Conservation (phyloP, 176 grass and related monocot species). For the Aegilops longissima region DNA sequence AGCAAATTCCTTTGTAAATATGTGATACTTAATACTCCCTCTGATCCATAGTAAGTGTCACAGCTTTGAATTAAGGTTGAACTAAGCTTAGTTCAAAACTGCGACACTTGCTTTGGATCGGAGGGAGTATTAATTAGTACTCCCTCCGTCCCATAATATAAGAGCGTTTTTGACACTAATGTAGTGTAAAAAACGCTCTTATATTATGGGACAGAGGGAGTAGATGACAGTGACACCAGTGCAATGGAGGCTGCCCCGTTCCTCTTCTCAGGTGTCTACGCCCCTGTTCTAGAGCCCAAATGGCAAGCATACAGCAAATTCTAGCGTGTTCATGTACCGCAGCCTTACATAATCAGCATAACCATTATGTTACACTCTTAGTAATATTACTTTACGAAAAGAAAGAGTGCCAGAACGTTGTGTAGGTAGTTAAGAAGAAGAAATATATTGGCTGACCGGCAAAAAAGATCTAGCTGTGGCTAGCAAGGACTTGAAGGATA, state of each 20-base stretch:
- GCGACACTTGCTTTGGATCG: no score
- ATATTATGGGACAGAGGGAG: no score
- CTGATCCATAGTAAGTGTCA: no score
- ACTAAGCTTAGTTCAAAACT: no score
- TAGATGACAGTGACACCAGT: neutral
- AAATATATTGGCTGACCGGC: neutral
- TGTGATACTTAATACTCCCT: neutral
- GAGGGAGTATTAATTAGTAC: neutral
- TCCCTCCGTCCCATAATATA: no score
- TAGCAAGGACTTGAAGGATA: neutral
- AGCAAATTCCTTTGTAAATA: neutral
- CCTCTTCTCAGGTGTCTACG: neutral
- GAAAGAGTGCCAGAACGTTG: neutral
- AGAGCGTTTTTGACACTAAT: no score
- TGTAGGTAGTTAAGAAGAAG: neutral
- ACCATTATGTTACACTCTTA: neutral
- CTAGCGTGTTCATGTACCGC: neutral
- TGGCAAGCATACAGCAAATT: neutral
- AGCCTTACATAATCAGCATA: conserved; percentile 1
- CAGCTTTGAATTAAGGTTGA: no score
- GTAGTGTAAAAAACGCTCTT: no score
- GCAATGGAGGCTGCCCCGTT: neutral
- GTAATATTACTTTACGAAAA: neutral
- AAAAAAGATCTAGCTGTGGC: neutral
- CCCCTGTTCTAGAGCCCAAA: neutral